Base-by-base conservation (phyloP, 2,329 filamentous ascomycete species). In the Setomelanomma holmii region DNA sequence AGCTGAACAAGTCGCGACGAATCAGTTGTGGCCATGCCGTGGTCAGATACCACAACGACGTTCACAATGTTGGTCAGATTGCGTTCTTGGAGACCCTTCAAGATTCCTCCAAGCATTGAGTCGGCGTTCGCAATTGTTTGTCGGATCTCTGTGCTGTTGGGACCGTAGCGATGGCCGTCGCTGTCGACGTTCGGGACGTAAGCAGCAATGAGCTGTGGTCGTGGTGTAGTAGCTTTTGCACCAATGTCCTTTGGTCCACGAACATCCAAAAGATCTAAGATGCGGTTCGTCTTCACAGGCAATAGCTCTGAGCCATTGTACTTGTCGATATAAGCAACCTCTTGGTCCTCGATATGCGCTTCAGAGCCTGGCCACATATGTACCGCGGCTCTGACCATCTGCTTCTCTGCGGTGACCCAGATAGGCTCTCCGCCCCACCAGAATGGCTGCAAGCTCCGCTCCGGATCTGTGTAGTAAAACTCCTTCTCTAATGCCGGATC, bases 311-410 rank as follows among this genome's bases (percentile, higher is more conserved):
- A 84, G 7, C 86, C 87, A 62, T 96, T 93, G 77, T 85, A 99
- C 64, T 86, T 88, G 77, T 98, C 95, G 42, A 98, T 74, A 66
- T 91, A 91, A 8, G 86, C 87, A 2, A 93, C 91, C 57, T 93
- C 87, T 16, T 87, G 79, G n/a, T 82, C 80, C 11, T 86, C 81
- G 55, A 96, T 89, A 71, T 91, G 88, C 5, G 93, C 93, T 76
- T 99, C 95, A 38, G 90, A 96, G 2, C 95, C 95, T 1, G 95
- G 95, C 95, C 95, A 99, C 95, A 99, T 99, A 73, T 99, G 95
- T 21, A 99, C 86, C 1, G 91, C 95, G 23, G 88, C 86, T 50
- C 85, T 84, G 24, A 96, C 80, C 5, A 89, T 89, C 62, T 91
- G 89, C 51, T 84, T 85, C 78, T 98, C 95, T 4, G 93, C 93